Percentiles rank a stretch among this genome's conserved stretches.
These are phyloP conservation scores for Iris pallida DNA, from an alignment of 116 monocot species.

Conservation along the genomic window DNA sequence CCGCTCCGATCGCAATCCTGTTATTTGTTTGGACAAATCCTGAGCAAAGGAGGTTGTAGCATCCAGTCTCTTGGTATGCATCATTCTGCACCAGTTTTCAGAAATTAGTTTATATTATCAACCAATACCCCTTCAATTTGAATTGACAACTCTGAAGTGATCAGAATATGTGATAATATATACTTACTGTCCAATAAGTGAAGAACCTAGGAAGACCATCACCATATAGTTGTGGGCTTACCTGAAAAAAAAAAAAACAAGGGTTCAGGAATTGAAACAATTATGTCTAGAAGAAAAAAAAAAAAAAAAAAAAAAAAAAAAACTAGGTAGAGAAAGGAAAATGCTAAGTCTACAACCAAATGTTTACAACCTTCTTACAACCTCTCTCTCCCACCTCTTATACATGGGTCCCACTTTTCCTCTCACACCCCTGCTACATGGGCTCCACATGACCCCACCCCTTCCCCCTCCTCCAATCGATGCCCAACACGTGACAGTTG, in stretches of 20 bases:
- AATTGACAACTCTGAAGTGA: too few species aligned
- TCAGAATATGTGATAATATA: background rate
- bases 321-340: too few species aligned
- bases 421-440: too few species aligned
- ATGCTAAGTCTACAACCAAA: too few species aligned
- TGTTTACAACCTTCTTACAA: too few species aligned
- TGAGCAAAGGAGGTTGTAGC: slow-evolving; percentile 91
- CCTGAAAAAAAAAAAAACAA: slow-evolving; percentile 12
- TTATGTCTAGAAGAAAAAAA: background rate
- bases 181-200: slow-evolving; percentile 70
- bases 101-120: background rate
- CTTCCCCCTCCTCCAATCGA: too few species aligned
- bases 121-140: too few species aligned
- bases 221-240: slow-evolving; percentile 69
- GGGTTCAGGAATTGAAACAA: background rate
- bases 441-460: too few species aligned
- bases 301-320: too few species aligned
- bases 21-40: slow-evolving; percentile 94
- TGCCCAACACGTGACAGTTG: too few species aligned
- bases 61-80: slow-evolving; percentile 90
- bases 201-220: slow-evolving; percentile 88
- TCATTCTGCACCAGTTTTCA: slow-evolving; percentile 44
- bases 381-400: too few species aligned
- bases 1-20: slow-evolving; percentile 85
- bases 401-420: too few species aligned